Percentiles rank a stretch among this genome's conserved stretches.
phyloP scores from a whole-genome alignment of 2,329 filamentous ascomycete genomes.

The Aspergillus awamori region DNA sequence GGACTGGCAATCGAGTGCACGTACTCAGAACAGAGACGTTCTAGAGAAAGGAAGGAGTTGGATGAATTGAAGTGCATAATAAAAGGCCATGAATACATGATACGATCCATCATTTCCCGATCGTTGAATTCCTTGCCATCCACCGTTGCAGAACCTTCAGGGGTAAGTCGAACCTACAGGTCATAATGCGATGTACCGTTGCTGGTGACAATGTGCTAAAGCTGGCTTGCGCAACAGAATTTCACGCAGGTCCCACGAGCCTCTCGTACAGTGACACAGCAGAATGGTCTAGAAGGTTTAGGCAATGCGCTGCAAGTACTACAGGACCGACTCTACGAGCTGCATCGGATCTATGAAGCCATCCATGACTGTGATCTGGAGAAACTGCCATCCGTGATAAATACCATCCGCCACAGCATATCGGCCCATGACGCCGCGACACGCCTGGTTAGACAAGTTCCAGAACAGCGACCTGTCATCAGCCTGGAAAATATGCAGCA shows the following conservation, averaged over 20 bases:
- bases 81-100: not conserved
- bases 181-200: not conserved
- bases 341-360: not conserved
- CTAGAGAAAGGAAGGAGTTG: not conserved
- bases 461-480: not conserved
- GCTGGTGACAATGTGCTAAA: not conserved
- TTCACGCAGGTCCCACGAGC: not conserved
- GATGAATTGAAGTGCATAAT: not conserved
- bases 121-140: not conserved
- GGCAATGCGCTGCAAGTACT: not conserved
- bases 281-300: not conserved
- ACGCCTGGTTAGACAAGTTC: not conserved
- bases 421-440: not conserved
- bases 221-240: not conserved
- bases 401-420: not conserved
- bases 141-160: not conserved
- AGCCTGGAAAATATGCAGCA: constrained; percentile 4
- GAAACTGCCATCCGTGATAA: not conserved
- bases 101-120: not conserved
- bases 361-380: constrained; percentile 1
- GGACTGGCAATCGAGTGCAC: not conserved
- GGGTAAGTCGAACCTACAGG: not conserved
- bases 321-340: not conserved
- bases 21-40: not conserved
- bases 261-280: not conserved